Evolutionary conservation across 768 basidiomycete genomes (phyloP), one percentile per base, ranked within the genome.

Genomic region (Xerocomellus dryophilus): DNA sequence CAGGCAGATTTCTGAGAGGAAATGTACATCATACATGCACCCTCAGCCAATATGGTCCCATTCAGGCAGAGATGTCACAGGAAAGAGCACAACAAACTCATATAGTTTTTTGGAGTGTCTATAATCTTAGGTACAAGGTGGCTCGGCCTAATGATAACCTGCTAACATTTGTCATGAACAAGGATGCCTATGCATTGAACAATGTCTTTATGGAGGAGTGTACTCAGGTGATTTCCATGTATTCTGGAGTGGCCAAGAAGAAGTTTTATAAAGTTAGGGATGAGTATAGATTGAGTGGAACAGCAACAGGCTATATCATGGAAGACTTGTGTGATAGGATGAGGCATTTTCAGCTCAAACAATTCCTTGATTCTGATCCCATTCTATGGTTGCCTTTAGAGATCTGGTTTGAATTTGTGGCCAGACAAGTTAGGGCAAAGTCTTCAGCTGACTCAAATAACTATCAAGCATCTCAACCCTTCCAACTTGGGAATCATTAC

Each of bases 91-190:
- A 20, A 31, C 54, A 52, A 20, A 42, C 51, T 21, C 60, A 63
- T 31, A 34, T 59, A 18, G 45, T 38, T 10, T 61, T 59, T 27
- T 8, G 51, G 12, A 60, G 23, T 23, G 23, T 54, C 12, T 63
- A 63, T 21, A 59, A 61, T 38, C 60, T 63, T 4, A 39, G 42
- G 27, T 61, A 56, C 35, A 46, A 63, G 39, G 53, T 47, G 6
- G n/a, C 54, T 3, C 36, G 35, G 39, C 51, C 5, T 2, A 35
- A 35, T 7, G 15, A 35, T 15, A 35, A 35, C 34, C 3, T 18
- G 9, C 32, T 21, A 17, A 17, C 15, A 2, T 47, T 47, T 10
- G 21, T 36, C 4, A 21, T 47, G 32, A 34, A 47, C n/a, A 47
- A 35, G 21, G 32, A 47, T n/a, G 11, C 34, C 20, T 60, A 60